These are phyloP conservation scores for Alternaria sp. DNA, from an alignment of 2,329 filamentous ascomycete genomes.

Conservation along the genomic window DNA sequence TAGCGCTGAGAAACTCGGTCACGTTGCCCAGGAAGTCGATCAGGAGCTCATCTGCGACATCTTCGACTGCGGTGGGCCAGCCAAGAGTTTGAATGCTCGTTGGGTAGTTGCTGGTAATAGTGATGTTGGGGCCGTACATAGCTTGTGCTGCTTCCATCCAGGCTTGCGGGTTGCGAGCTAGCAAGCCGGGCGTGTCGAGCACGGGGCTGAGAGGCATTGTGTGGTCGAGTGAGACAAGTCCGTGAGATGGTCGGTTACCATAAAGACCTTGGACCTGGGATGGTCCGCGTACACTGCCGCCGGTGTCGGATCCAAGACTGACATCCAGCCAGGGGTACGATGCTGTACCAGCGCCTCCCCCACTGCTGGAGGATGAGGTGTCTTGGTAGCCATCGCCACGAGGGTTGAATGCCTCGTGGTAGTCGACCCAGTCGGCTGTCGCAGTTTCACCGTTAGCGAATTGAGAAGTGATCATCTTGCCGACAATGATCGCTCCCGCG, in stretches of 20 bases:
- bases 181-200: constrained; percentile 59
- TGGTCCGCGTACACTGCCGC: constrained; percentile 61
- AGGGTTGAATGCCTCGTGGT: constrained; percentile 56
- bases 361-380: constrained; percentile 57
- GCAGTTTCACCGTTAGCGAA: constrained; percentile 58
- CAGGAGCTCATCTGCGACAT: constrained; percentile 48
- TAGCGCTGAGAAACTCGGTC: constrained; percentile 54
- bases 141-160: constrained; percentile 57
- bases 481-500: constrained; percentile 64
- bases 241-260: constrained; percentile 61
- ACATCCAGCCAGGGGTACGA: constrained; percentile 62
- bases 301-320: constrained; percentile 60
- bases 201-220: constrained; percentile 60
- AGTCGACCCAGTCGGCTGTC: constrained; percentile 62
- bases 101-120: constrained; percentile 53
- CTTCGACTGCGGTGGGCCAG: constrained; percentile 52
- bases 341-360: constrained; percentile 56
- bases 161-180: constrained; percentile 56
- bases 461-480: constrained; percentile 58
- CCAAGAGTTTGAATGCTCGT: constrained; percentile 53
- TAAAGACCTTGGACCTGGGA: constrained; percentile 60
- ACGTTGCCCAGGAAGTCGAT: constrained; percentile 57
- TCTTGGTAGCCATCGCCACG: constrained; percentile 58
- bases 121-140: constrained; percentile 58
- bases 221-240: constrained; percentile 57